Evolutionary conservation across 2,329 filamentous ascomycete genomes (phyloP), one percentile per base, ranked within the genome.

Genomic region (Botrytis tulipae): DNA sequence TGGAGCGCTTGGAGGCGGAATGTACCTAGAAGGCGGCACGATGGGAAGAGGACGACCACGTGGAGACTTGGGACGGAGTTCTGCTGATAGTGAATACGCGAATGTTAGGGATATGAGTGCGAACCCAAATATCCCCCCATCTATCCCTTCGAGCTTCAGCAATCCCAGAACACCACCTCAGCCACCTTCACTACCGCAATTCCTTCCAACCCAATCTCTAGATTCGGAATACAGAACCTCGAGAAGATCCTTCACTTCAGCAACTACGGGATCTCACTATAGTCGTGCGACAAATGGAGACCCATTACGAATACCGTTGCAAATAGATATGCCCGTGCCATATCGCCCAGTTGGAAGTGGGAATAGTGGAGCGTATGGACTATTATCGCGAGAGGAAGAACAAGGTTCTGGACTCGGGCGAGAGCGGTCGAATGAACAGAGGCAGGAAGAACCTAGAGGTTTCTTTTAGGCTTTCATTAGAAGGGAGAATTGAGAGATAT

Each of bases 221-320:
- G 37, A 25, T 16, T 44, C 25, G 25, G 25, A 44, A 12, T 29
- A 42, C 12, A 37, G 18, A 42, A 25, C 4, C n/a, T 57, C 66
- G 0, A 7, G 18, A 42, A 9, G 18, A 16, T 69, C 66, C 14
- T 57, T 69, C n/a, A 18, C 37, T 5, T 69, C 66, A 3, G 35
- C 7, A 42, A 29, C 35, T 4, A 29, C 46, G 16, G 65, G 65
- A 14, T 68, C 65, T 10, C 35, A 48, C 22, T 68, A 68, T 42
- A 68, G 65, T 29, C 65, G 65, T 16, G 48, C 35, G 46, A 68
- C 65, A 18, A 57, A 25, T 10, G 65, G 46, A 46, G 65, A 54
- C 14, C 35, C 35, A 1, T 35, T 68, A 20, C 46, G n/a, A 7
- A 29, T 16, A 8, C 46, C 65, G 25, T 9, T 29, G 9, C 25